Percentiles rank a stretch among this genome's conserved stretches.
Conservation (phyloP, 1,139 yeast genomes). For the Hemisphaericaspora xylofermentans region DNA sequence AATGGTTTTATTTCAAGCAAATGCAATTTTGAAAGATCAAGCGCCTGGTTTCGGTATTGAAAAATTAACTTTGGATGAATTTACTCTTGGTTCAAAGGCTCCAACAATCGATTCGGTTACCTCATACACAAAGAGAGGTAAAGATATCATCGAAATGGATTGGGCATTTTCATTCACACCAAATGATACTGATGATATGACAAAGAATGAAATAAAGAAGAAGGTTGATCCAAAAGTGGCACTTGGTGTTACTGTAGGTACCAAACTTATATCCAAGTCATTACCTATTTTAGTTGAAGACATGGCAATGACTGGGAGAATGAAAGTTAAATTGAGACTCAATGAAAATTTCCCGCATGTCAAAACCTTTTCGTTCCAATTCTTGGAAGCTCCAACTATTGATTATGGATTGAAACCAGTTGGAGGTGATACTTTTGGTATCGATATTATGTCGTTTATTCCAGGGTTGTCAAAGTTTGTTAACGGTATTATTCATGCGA, state of each 20-base stretch:
- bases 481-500: slow-evolving; percentile 64
- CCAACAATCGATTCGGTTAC: slow-evolving; percentile 71
- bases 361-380: slow-evolving; percentile 65
- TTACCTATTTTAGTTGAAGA: slow-evolving; percentile 75
- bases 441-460: slow-evolving; percentile 78
- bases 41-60: slow-evolving; percentile 85
- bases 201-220: slow-evolving; percentile 65
- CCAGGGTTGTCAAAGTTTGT: slow-evolving; percentile 80
- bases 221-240: slow-evolving; percentile 79
- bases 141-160: slow-evolving; percentile 72
- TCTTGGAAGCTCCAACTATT: slow-evolving; percentile 74
- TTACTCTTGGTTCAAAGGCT: slow-evolving; percentile 76
- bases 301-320: slow-evolving; percentile 70
- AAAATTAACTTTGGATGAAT: slow-evolving; percentile 67
- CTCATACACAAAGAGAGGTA: slow-evolving; percentile 67
- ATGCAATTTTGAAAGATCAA: slow-evolving; percentile 62
- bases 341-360: slow-evolving; percentile 72
- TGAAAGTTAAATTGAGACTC: slow-evolving; percentile 64
- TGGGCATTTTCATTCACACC: slow-evolving; percentile 83
- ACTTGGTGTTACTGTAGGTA: slow-evolving; percentile 75
- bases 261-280: slow-evolving; percentile 72
- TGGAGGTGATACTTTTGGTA: slow-evolving; percentile 81
- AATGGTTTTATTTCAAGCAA: slow-evolving; percentile 66
- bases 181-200: slow-evolving; percentile 79
- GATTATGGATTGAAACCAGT: slow-evolving; percentile 83